Evolutionary conservation across 352 stramenopile species (phyloP).

Genomic region (Globisporangium apiculatum): DNA sequence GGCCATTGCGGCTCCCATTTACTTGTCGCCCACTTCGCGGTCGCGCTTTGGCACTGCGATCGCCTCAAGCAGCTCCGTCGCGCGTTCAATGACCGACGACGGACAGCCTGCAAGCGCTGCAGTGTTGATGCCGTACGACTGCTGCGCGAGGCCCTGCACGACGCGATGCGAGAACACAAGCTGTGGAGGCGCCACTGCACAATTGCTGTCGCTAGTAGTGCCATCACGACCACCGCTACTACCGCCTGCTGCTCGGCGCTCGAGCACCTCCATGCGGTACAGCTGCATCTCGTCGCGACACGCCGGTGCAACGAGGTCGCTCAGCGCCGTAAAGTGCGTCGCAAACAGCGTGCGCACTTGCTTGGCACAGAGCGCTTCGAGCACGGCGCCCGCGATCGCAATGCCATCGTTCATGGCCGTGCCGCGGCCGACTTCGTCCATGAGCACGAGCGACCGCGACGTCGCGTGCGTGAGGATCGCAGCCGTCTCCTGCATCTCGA

Average conservation of each 20-base stretch:
- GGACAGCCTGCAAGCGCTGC: constrained; percentile 66
- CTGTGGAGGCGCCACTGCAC: not conserved
- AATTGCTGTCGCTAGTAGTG: not conserved
- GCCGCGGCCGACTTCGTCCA: constrained; percentile 84
- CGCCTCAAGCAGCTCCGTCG: constrained; percentile 32
- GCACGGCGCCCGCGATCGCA: constrained; percentile 69
- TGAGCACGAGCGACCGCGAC: constrained; percentile 71
- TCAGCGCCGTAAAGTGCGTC: constrained; percentile 79
- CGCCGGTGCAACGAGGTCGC: constrained; percentile 24
- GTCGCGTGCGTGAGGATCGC: constrained; percentile 73
- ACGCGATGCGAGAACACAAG: constrained; percentile 79
- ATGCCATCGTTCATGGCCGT: constrained; percentile 74
- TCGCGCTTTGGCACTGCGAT: constrained; percentile 7
- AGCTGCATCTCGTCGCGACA: constrained; percentile 33
- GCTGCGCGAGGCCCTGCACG: constrained; percentile 48
- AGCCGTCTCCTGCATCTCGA: constrained; percentile 85
- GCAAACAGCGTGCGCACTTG: constrained; percentile 69
- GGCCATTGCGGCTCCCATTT: too few species aligned
- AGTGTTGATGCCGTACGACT: constrained; percentile 80
- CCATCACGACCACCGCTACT: not conserved
- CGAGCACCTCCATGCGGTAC: constrained; percentile 67
- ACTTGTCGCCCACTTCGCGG: not conserved
- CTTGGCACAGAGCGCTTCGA: constrained; percentile 59
- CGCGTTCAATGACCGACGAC: constrained; percentile 32
- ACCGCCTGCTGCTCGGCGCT: constrained; percentile 12